Evolutionary conservation across 331 rosid species (phyloP).

Genomic region (Malus hybrid): DNA sequence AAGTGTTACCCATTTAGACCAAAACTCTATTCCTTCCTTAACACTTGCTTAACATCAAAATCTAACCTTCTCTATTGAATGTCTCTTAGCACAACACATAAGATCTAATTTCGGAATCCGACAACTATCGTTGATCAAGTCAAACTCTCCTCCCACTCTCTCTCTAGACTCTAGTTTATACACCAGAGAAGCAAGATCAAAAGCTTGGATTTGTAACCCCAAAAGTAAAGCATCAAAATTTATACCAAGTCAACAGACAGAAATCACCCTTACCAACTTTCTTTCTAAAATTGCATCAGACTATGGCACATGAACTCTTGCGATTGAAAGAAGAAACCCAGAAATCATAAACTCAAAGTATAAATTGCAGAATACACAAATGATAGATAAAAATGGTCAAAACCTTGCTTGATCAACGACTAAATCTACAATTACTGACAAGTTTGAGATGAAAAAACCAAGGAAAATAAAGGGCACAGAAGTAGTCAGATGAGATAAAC

Average conservation of each 20-base stretch:
- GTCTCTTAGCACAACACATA: constrained; percentile 20
- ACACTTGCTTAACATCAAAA: constrained; percentile 23
- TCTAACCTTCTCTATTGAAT: constrained; percentile 26
- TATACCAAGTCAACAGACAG: not conserved
- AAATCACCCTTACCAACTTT: not conserved
- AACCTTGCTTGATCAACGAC: constrained; percentile 1
- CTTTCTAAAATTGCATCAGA: not conserved
- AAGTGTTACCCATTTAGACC: constrained; percentile 75
- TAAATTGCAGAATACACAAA: not conserved
- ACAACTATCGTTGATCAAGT: constrained; percentile 27
- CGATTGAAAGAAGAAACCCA: not conserved
- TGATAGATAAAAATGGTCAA: constrained; percentile 6
- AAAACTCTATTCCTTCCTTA: constrained; percentile 14
- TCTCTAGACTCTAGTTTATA: not conserved
- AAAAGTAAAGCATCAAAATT: not conserved
- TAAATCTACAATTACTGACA: constrained; percentile 7
- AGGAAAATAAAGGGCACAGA: not conserved
- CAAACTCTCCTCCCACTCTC: constrained; percentile 29
- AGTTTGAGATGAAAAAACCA: not conserved
- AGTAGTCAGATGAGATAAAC: not conserved
- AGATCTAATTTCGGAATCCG: constrained; percentile 39
- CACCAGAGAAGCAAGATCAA: constrained; percentile 1
- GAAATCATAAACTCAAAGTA: not conserved
- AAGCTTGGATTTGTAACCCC: constrained; percentile 16
- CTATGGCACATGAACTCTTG: not conserved